Conservation (phyloP, 2,329 filamentous ascomycete species). For the Aspergillus terreus region DNA sequence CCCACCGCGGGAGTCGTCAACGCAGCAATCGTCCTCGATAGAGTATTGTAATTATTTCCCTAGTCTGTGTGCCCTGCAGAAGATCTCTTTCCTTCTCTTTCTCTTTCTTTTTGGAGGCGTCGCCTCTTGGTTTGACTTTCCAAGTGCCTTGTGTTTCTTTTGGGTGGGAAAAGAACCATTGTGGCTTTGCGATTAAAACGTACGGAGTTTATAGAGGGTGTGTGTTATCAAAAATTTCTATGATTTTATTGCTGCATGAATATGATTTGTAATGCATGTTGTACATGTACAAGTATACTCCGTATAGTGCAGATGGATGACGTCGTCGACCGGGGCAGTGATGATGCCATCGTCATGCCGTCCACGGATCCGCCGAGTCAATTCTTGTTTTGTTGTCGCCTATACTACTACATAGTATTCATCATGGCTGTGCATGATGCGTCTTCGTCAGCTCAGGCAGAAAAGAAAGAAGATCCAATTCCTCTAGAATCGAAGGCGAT, state of each 20-base stretch:
- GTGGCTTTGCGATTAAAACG: slow-evolving; percentile 3
- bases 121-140: slow-evolving; percentile 5
- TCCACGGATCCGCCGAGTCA: neutral
- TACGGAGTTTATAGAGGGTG: slow-evolving; percentile 11
- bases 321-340: slow-evolving; percentile 1
- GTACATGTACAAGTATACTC: neutral
- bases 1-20: slow-evolving; percentile 19
- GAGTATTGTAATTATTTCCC: neutral
- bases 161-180: slow-evolving; percentile 6
- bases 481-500: too few species aligned
- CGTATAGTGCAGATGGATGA: neutral
- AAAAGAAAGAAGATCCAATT: too few species aligned
- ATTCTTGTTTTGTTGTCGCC: neutral
- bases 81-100: neutral
- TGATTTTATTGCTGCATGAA: neutral
- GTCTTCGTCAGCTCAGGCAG: too few species aligned
- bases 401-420: neutral
- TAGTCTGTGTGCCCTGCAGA: slow-evolving; percentile 8
- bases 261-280: neutral
- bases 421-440: too few species aligned
- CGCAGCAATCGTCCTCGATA: slow-evolving; percentile 20
- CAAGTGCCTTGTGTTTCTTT: slow-evolving; percentile 4
- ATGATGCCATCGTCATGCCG: neutral
- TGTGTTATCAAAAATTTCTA: neutral
- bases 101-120: neutral